phyloP scores from a whole-genome alignment of 306 rosid species.

The Pterocarpus santalinus region DNA sequence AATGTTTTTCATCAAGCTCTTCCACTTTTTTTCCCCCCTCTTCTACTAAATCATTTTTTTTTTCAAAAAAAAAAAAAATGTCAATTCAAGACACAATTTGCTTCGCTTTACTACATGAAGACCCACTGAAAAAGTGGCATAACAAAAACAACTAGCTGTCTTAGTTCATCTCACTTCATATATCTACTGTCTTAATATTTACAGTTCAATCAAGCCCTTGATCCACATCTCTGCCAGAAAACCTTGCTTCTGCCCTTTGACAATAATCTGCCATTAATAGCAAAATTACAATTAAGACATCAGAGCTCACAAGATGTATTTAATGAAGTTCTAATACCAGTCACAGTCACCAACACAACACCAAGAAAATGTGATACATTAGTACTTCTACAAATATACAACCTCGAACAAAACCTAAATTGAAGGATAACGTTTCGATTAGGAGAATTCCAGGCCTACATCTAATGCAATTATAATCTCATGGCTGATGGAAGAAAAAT shows the following conservation, averaged over 20 bases:
- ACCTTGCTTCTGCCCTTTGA: slow-evolving; percentile 10
- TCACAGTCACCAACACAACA: background rate
- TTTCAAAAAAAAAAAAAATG: too few species aligned
- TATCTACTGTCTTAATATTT: slow-evolving; percentile 44
- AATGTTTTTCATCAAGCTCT: too few species aligned
- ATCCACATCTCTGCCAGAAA: background rate
- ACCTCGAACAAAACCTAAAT: background rate
- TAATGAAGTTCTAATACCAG: background rate
- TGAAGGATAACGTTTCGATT: background rate
- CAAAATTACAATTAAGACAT: slow-evolving; percentile 20
- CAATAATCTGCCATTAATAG: slow-evolving; percentile 51
- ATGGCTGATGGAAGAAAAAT: background rate
- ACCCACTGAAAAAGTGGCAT: slow-evolving; percentile 5
- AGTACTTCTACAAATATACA: background rate
- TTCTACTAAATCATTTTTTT: background rate
- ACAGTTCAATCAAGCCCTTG: slow-evolving; percentile 45
- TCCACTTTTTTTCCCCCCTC: too few species aligned
- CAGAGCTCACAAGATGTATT: slow-evolving; percentile 2
- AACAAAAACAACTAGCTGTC: slow-evolving; percentile 29
- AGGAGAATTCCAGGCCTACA: background rate
- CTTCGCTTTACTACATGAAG: slow-evolving; percentile 32
- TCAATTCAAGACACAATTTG: slow-evolving; percentile 19
- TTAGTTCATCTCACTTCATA: slow-evolving; percentile 38
- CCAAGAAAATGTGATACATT: background rate
- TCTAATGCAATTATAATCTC: background rate